phyloP scores from a whole-genome alignment of 2,329 filamentous ascomycete species.

The Beauveria pseudobassiana region DNA sequence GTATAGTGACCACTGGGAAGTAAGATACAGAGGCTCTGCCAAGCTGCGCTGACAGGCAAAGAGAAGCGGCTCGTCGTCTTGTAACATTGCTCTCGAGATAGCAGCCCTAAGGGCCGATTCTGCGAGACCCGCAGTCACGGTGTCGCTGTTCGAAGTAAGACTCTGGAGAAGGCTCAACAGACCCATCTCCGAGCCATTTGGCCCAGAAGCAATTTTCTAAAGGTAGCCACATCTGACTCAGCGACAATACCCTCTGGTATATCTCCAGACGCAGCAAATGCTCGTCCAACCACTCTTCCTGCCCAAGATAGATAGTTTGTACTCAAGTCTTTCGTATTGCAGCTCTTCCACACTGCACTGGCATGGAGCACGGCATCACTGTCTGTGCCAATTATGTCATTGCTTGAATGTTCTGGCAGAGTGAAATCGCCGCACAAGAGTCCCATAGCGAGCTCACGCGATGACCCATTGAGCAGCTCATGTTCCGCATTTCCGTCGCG shows the following conservation, averaged over 20 bases:
- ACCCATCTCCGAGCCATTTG: constrained; percentile 53
- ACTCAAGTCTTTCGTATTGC: constrained; percentile 55
- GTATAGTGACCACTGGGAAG: constrained; percentile 52
- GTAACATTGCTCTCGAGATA: constrained; percentile 43
- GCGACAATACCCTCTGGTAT: constrained; percentile 53
- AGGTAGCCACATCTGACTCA: constrained; percentile 50
- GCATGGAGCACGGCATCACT: constrained; percentile 53
- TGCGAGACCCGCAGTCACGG: constrained; percentile 48
- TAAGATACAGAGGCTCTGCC: constrained; percentile 40
- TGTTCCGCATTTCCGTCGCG: constrained; percentile 57
- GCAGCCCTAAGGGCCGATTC: constrained; percentile 52
- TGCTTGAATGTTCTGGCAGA: constrained; percentile 31
- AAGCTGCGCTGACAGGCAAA: constrained; percentile 45
- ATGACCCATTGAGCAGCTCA: constrained; percentile 61
- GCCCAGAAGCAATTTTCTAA: constrained; percentile 37
- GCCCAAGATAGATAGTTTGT: constrained; percentile 76
- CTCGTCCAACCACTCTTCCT: constrained; percentile 73
- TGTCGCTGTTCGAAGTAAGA: constrained; percentile 51
- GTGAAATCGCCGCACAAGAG: constrained; percentile 72
- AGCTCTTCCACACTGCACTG: constrained; percentile 68
- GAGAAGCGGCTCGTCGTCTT: constrained; percentile 40
- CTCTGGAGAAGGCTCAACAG: constrained; percentile 56
- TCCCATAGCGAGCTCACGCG: constrained; percentile 61
- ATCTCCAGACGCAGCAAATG: constrained; percentile 69
- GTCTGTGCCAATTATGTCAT: constrained; percentile 66